phyloP scores from a whole-genome alignment of 306 rosid genomes.

The Adenanthera pavonina region DNA sequence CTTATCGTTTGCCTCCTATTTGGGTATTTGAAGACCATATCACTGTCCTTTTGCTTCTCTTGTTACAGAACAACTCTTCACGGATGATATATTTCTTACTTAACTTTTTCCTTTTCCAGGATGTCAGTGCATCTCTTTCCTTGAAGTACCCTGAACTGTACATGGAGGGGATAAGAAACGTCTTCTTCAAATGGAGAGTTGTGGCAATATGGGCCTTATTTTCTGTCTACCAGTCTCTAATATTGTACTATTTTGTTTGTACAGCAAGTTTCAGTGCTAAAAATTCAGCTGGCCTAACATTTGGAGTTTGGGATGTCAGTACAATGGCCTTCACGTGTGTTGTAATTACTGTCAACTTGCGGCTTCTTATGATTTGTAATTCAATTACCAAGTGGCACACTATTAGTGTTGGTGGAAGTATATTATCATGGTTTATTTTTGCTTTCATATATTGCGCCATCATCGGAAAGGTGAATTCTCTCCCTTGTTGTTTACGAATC shows the following conservation, averaged over 20 bases:
- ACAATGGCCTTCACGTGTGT: slow-evolving; percentile 96
- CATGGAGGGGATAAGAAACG: slow-evolving; percentile 83
- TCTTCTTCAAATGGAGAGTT: slow-evolving; percentile 88
- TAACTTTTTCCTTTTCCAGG: slow-evolving; percentile 58
- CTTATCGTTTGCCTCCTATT: not conserved
- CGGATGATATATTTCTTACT: not conserved
- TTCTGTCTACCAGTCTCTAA: slow-evolving; percentile 85
- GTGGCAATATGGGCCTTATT: slow-evolving; percentile 90
- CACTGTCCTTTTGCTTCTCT: not conserved
- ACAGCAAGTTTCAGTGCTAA: slow-evolving; percentile 59
- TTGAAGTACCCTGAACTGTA: slow-evolving; percentile 94
- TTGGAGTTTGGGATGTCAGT: slow-evolving; percentile 95
- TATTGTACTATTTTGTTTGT: slow-evolving; percentile 73
- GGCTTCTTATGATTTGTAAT: slow-evolving; percentile 75
- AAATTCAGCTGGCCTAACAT: slow-evolving; percentile 71
- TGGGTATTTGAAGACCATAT: not conserved
- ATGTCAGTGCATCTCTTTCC: slow-evolving; percentile 91
- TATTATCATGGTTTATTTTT: slow-evolving; percentile 71
- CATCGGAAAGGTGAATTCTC: slow-evolving; percentile 52
- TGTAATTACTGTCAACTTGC: slow-evolving; percentile 83
- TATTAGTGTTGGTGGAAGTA: slow-evolving; percentile 80
- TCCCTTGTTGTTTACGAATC: not conserved
- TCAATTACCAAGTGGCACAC: slow-evolving; percentile 80
- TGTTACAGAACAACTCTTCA: not conserved
- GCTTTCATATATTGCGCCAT: slow-evolving; percentile 62